Base-by-base conservation (phyloP, 129 eudicot genomes). In the Calendula officinalis region DNA sequence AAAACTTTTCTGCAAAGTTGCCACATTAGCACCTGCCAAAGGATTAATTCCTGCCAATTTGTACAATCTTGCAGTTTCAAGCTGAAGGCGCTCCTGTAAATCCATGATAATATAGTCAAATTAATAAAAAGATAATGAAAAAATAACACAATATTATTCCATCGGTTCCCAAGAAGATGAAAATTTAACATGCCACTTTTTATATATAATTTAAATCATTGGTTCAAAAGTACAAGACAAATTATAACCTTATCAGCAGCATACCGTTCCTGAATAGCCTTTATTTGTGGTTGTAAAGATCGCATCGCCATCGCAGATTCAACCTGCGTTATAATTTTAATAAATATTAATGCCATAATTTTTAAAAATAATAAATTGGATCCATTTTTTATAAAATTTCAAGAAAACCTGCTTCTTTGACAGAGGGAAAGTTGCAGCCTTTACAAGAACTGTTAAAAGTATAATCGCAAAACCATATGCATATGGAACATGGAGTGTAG, bases 291-390 rank as follows among this genome's bases (percentile, higher is more conserved):
- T 73, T 80, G 76, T 81, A 91, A 67, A 45, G 98, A 80, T 56
- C 95, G 90, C 96, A 91, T 87, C 36, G 94, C 86, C 94, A 91
- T 87, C 15, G 90, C 83, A 56, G 98, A 91, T 83, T 91, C 98
- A 69, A 91, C 96, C 98, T 91, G 68, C 59, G 75, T 57, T 59
- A 45, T n/a, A 40, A 5, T 56, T 56, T 9, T 22, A 36, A n/a
- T 67, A 27, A 47, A 38, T 10, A 63, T 44, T 41, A 5, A 34
- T 41, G 6, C 33, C n/a, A 1, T 8, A 43, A 0, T 9, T 2
- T 43, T 9, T 3, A 0, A 42, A 9, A 43, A 42, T 43, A 8
- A 43, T 4, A 7, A 43, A 43, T 4, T n/a, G 12, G 12, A 43
- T 43, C 15, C 3, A 9, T 3, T 7, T 48, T 41, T n/a, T 72